Evolutionary conservation across 2,329 filamentous ascomycete genomes (phyloP), one percentile per base, ranked within the genome.

Genomic region (Nothophaeocryptopus gaeumannii): DNA sequence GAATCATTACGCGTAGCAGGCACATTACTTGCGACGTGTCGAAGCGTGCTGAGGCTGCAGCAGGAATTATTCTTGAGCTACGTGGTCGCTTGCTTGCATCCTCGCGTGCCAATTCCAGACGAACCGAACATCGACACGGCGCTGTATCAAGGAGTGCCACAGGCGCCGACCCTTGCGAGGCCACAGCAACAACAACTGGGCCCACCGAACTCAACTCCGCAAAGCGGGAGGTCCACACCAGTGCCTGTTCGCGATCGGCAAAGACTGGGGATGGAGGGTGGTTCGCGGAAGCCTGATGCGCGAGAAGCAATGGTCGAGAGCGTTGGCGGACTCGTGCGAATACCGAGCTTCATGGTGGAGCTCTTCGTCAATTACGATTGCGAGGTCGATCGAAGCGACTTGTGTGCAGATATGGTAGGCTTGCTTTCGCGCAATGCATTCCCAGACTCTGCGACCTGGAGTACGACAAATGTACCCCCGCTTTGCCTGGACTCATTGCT

Each of bases 361-460:
- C 78, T 99, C 7, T 99, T 96, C 67, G 84, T 97, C 70, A 99
- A 99, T 70, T 99, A 97, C 66, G 93, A 99, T 69, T 99, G 92
- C 64, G 91, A 97, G 64, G 84, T 89, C 45, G 89, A 99, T 65
- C 82, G 91, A 42, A 85, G 85, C 44, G 93, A 99, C 72, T 74
- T 99, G 5, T 99, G 93, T 64, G 88, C 96, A 73, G 95, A 99
- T 65, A 87, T 97, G 80, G 83, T 99, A 53, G 92, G 93, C 0
- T 78, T 99, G 31, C 75, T 99, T 12, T 92, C 93, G 14, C 82
- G 93, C 51, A 99, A 96, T 67, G 93, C 93, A 2, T 87, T 99
- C 58, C 95, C 93, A 0, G 93, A 99, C 68, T 96, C 93, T 8
- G 93, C 92, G 5, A 96, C 91, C 5, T 99, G 93, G 93, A 99